phyloP scores from a whole-genome alignment of 495 filamentous ascomycete genomes.

The Xylaria nigripes region DNA sequence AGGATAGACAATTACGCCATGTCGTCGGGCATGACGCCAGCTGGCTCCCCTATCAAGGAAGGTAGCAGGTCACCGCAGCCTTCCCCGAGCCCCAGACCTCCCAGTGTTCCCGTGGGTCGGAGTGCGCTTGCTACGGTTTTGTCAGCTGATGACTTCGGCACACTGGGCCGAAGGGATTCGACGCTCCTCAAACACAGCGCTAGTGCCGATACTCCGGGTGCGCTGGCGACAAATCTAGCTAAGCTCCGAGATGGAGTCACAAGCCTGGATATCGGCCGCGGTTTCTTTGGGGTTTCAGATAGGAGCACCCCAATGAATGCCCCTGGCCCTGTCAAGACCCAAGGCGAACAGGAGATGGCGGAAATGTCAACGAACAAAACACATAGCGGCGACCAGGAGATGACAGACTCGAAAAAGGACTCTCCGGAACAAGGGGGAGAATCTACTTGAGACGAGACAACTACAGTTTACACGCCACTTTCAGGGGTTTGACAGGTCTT shows the following conservation, averaged over 20 bases:
- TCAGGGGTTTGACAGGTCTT: background rate
- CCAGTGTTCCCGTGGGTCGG: slow-evolving; percentile 27
- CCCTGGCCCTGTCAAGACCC: background rate
- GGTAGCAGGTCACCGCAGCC: slow-evolving; percentile 17
- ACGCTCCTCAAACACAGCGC: slow-evolving; percentile 33
- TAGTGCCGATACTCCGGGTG: slow-evolving; percentile 32
- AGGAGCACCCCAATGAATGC: background rate
- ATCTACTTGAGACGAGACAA: background rate
- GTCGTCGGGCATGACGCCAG: slow-evolving; percentile 9
- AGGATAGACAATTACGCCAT: slow-evolving; percentile 20
- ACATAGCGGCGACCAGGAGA: background rate
- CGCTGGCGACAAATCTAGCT: slow-evolving; percentile 29
- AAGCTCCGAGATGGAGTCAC: slow-evolving; percentile 41
- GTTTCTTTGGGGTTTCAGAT: slow-evolving; percentile 15
- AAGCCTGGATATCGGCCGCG: slow-evolving; percentile 34
- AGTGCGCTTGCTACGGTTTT: slow-evolving; percentile 38
- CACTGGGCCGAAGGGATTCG: slow-evolving; percentile 23
- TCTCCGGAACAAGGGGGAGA: background rate
- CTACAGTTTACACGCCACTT: background rate
- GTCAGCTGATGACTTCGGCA: slow-evolving; percentile 31
- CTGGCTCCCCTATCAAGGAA: slow-evolving; percentile 11
- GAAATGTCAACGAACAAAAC: slow-evolving; percentile 13
- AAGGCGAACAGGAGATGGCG: slow-evolving; percentile 24
- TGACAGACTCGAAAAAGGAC: background rate
- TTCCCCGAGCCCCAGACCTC: slow-evolving; percentile 27